Evolutionary conservation across 2,329 filamentous ascomycete species (phyloP).

Genomic region (Ilyonectria robusta): DNA sequence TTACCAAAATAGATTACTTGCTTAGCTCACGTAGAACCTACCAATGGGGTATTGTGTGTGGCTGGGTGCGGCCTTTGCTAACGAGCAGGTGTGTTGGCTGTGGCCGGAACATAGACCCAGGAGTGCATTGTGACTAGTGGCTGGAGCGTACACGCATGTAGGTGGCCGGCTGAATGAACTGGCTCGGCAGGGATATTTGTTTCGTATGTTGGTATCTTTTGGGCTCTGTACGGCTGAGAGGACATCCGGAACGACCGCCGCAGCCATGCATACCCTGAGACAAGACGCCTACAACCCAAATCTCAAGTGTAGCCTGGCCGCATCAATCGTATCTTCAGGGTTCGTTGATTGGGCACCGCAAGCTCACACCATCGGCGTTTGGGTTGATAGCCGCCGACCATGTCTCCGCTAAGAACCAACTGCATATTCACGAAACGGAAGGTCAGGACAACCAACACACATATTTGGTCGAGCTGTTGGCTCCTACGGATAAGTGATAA

Average conservation of each 20-base stretch:
- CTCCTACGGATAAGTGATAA: background rate
- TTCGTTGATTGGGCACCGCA: background rate
- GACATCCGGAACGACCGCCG: background rate
- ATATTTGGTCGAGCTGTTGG: background rate
- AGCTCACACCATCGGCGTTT: background rate
- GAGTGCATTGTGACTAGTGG: background rate
- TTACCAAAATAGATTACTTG: background rate
- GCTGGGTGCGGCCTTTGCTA: background rate
- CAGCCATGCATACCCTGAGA: conserved; percentile 6
- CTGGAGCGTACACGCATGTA: background rate
- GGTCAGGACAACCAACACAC: background rate
- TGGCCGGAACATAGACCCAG: background rate
- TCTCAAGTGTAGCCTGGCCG: background rate
- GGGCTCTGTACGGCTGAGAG: background rate
- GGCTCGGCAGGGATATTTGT: background rate
- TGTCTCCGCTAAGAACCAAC: background rate
- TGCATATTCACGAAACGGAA: background rate
- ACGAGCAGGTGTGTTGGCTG: background rate
- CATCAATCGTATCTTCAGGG: too few relatives aligned
- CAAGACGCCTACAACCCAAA: background rate
- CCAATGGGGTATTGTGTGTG: background rate
- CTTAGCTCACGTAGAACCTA: background rate
- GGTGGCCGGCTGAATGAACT: background rate
- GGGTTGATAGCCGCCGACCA: background rate
- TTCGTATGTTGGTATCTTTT: background rate